Evolutionary conservation across 305 asterid species (phyloP), one percentile per base, ranked within the genome.

Genomic region (Solanum hybrid): DNA sequence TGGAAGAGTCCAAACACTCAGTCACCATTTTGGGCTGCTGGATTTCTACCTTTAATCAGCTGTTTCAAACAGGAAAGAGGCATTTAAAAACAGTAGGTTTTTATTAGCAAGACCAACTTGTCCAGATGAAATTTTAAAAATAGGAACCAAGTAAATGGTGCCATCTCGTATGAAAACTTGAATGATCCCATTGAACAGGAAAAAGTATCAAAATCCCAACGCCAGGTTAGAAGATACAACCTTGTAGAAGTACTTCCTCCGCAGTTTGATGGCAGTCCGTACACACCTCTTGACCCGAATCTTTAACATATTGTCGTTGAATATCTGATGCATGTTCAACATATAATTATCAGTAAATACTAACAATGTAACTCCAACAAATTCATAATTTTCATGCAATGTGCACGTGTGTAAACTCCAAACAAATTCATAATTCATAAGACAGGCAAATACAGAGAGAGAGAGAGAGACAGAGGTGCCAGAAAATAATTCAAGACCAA

Each of bases 171-270:
- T 31, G 87, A 56, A 37, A 88, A 78, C 36, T 34, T 29, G 85
- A 73, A 78, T 13, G 60, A 26, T 45, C 89, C 78, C 78, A 38
- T 69, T 40, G 71, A 75, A 40, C 51, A 42, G 86, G 85, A 88
- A 76, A 45, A 42, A 45, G 40, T 84, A 88, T 76, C 71, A 88
- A 87, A 40, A 78, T 36, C 78, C 38, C 37, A 78, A 89, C 4
- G 15, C 36, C 42, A 90, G 27, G 89, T 79, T 89, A 91, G 89
- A 84, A n/a, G 76, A 90, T 89, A 87, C 51, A 69, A 96, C 99
- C 99, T 97, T 97, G 94, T 93, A 93, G 86, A 94, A 92, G 93
- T 97, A 97, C 96, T 97, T 97, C 95, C 94, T 97, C 88, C 99
- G 98, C 92, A 97, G 93, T 93, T 95, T 97, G 95, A 97, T 96